These are phyloP conservation scores for Fusarium abutilonis DNA, from an alignment of 2,329 filamentous ascomycete species.

Conservation along the genomic window DNA sequence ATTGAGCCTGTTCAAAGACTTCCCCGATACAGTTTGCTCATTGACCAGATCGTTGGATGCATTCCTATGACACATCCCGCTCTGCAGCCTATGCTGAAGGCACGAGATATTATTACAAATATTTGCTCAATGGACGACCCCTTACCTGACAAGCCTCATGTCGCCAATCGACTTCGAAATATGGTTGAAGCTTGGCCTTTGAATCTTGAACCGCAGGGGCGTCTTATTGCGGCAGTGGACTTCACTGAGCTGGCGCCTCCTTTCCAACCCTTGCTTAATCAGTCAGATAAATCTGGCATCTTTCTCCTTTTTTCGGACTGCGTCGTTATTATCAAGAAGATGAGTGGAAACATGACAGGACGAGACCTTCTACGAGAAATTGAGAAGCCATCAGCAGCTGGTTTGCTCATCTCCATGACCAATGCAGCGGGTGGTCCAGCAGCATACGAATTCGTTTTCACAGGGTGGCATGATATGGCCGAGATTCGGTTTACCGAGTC, in stretches of 20 bases:
- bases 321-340: slow-evolving; percentile 79
- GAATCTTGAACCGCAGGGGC: slow-evolving; percentile 76
- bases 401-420: slow-evolving; percentile 70
- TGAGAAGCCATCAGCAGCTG: slow-evolving; percentile 77
- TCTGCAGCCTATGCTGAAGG: slow-evolving; percentile 82
- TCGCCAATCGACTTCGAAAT: slow-evolving; percentile 77
- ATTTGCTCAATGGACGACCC: slow-evolving; percentile 92
- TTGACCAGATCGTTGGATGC: slow-evolving; percentile 91
- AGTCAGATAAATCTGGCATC: slow-evolving; percentile 69
- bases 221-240: slow-evolving; percentile 83
- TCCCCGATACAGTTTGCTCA: slow-evolving; percentile 93
- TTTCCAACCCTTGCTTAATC: slow-evolving; percentile 60
- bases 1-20: slow-evolving; percentile 97
- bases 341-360: slow-evolving; percentile 70
- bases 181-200: slow-evolving; percentile 81
- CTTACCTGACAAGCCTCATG: slow-evolving; percentile 74
- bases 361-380: slow-evolving; percentile 84
- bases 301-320: slow-evolving; percentile 87
- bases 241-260: slow-evolving; percentile 80
- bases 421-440: slow-evolving; percentile 69
- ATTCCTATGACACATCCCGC: slow-evolving; percentile 88
- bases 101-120: slow-evolving; percentile 91
- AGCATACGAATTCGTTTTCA: slow-evolving; percentile 77
- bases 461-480: slow-evolving; percentile 74
- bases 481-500: slow-evolving; percentile 80